Conservation (phyloP, 202 grass and related monocot species). For the Schoenoplectus tabernaemontani region DNA sequence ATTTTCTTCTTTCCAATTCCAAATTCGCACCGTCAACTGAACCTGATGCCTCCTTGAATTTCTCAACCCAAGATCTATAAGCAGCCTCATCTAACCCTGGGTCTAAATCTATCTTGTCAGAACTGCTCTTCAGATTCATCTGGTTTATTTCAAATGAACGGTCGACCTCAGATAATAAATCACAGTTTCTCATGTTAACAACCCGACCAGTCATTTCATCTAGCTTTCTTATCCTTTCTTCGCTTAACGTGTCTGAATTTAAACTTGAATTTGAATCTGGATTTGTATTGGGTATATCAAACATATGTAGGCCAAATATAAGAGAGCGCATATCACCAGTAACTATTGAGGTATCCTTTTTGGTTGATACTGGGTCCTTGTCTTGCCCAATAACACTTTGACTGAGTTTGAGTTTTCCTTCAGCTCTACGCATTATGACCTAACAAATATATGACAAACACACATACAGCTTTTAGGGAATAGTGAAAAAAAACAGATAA, state of each 20-base stretch:
- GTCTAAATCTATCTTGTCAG: conserved; percentile 50
- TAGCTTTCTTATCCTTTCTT: conserved; percentile 42
- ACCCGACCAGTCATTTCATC: conserved; percentile 70
- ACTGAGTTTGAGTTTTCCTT: conserved; percentile 84
- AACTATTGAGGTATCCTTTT: conserved; percentile 50
- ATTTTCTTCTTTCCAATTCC: conserved; percentile 45
- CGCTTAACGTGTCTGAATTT: conserved; percentile 21
- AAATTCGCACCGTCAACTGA: conserved; percentile 39
- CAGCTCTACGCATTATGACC: conserved; percentile 94
- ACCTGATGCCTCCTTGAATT: conserved; percentile 64
- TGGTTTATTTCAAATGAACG: conserved; percentile 69
- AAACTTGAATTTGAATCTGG: conserved; percentile 34
- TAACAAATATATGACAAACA: conserved; percentile 23
- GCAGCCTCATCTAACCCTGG: conserved; percentile 55
- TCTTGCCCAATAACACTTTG: conserved; percentile 58
- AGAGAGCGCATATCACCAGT: conserved; percentile 64
- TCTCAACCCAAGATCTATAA: conserved; percentile 81
- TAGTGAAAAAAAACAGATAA: neutral
- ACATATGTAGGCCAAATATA: conserved; percentile 63
- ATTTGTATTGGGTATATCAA: conserved; percentile 46
- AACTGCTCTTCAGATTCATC: conserved; percentile 29
- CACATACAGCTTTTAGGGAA: neutral
- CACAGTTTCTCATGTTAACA: conserved; percentile 54
- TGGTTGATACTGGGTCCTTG: conserved; percentile 33
- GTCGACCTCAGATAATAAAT: conserved; percentile 43